A percentile compares a stretch with the other conserved stretches of the same genome.
These are phyloP conservation scores for Daldinia decipiens DNA, from an alignment of 495 filamentous ascomycete species.

Conservation along the genomic window DNA sequence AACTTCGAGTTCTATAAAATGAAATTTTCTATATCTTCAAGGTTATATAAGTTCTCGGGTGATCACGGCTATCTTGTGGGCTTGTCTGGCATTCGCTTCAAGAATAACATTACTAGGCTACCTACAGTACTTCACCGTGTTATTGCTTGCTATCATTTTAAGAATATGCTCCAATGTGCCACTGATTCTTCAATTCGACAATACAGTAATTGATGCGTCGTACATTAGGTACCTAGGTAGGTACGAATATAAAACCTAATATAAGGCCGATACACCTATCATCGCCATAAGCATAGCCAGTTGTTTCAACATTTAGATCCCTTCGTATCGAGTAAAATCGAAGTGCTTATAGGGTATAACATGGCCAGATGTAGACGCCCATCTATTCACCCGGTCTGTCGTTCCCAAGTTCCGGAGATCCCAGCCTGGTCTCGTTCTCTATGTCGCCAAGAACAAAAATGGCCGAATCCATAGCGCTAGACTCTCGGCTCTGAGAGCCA, in stretches of 20 bases:
- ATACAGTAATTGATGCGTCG: background rate
- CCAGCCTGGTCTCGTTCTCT: background rate
- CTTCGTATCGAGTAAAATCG: background rate
- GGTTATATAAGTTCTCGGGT: background rate
- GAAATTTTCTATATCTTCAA: background rate
- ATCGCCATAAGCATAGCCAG: background rate
- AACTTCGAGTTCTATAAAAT: constrained; percentile 24
- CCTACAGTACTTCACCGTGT: background rate
- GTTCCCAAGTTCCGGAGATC: background rate
- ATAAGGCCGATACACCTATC: background rate
- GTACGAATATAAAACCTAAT: background rate
- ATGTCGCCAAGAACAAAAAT: background rate
- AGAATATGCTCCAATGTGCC: background rate
- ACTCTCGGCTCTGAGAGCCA: background rate
- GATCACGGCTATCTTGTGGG: background rate
- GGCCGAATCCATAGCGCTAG: constrained; percentile 11
- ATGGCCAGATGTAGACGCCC: background rate
- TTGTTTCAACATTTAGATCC: background rate
- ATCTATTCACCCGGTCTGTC: background rate
- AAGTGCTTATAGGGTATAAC: background rate
- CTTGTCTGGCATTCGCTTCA: background rate
- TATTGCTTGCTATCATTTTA: background rate
- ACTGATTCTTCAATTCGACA: background rate
- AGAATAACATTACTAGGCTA: background rate
- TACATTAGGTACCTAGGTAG: background rate